Evolutionary conservation across 176 grass and related monocot genomes (phyloP).

Genomic region (Oryza glaberrima): DNA sequence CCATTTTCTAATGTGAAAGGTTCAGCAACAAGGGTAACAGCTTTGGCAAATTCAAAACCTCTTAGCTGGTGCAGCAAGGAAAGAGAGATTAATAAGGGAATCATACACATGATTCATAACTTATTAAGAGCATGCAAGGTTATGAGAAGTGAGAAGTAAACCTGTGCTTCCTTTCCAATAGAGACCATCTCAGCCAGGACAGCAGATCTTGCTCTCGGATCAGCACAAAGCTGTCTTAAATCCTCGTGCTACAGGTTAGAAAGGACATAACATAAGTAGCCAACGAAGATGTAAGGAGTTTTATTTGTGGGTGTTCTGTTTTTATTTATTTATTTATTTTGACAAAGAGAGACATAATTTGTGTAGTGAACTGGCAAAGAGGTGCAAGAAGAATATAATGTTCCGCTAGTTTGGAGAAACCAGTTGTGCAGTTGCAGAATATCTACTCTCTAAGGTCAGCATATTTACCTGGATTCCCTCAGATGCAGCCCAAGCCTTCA

Average conservation of each 20-base stretch:
- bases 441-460: neutral
- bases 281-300: neutral
- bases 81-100: neutral
- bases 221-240: constrained; percentile 62
- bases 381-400: neutral
- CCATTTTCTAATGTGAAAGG: constrained; percentile 95
- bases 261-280: constrained; percentile 10
- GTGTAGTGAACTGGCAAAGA: neutral
- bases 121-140: constrained; percentile 17
- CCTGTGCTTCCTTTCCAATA: constrained; percentile 91
- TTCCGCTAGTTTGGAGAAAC: neutral
- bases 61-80: constrained; percentile 62
- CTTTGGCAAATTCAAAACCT: constrained; percentile 94
- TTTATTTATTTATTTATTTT: neutral
- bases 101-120: neutral
- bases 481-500: constrained; percentile 87
- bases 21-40: constrained; percentile 72
- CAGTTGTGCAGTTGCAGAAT: neutral
- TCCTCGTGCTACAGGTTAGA: constrained; percentile 67
- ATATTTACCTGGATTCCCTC: constrained; percentile 77
- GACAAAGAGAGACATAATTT: neutral
- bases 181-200: constrained; percentile 94
- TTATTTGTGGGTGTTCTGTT: neutral
- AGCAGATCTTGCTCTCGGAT: constrained; percentile 71
- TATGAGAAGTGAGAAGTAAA: constrained; percentile 22